Base-by-base conservation (phyloP, 83 land plant species). In the Picea abies region DNA sequence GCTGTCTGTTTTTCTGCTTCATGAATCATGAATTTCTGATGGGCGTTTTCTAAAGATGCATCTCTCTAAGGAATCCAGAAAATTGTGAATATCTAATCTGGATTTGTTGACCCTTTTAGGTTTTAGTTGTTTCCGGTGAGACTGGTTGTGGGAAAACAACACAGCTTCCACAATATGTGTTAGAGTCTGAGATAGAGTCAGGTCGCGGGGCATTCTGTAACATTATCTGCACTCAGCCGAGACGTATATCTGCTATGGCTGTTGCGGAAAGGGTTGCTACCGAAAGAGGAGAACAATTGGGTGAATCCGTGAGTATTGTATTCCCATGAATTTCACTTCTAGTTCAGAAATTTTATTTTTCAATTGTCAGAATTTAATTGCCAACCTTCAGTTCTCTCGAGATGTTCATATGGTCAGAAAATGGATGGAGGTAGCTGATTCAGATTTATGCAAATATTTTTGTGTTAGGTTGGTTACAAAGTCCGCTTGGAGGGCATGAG, bases 71-170 rank as follows among this genome's bases (percentile, higher is more conserved):
- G 25, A 20, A n/a, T 19, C 2, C 52, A 37, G 44, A 72, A n/a
- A 8, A 20, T 52, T 76, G 56, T 52, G 56, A 52, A 52, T 52
- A 10, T 10, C 14, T 52, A 1, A 49, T 9, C 23, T 44, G 41
- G 29, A 15, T 37, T 11, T 60, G 16, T 25, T 81, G 63, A 5
- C 70, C 10, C 44, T 72, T 49, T 20, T 75, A 96, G 98, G 97
- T 96, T 17, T 65, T 96, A 12, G 94, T 96, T 15, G 85, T 94
- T 79, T 94, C 98, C 32, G 97, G 97, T 23, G 97, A 96, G 82
- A 96, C 98, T 79, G 97, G 98, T 65, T 96, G 97, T 88, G 98
- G 98, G 17, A 96, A 96, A 85, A 96, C 98, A 56, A 96, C 98
- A 20, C 98, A 96, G 81, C 91, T 96, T 83, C 98, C 98, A 41